Conservation (phyloP, 169 alveolate genomes). For the Eimeria tenella region DNA sequence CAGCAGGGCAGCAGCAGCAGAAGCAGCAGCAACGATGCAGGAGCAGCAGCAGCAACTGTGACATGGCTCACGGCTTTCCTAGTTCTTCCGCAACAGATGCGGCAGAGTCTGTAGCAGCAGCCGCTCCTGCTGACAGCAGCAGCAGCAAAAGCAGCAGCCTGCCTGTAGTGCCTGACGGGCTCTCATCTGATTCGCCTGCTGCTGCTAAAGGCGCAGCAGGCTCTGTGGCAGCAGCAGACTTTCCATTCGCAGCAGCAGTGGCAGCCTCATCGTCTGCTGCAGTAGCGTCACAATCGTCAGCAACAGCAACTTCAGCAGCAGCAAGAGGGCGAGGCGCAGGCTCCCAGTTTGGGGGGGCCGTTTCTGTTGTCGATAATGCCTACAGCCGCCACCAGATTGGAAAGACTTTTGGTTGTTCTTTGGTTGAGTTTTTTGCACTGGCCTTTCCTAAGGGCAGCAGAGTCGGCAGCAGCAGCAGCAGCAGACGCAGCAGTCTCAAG, state of each 20-base stretch:
- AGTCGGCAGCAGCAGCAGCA: slow-evolving; percentile 53
- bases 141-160: not conserved
- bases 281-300: not conserved
- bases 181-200: slow-evolving; percentile 48
- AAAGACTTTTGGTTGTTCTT: slow-evolving; percentile 82
- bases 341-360: slow-evolving; percentile 88
- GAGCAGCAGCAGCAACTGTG: not conserved
- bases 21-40: not conserved
- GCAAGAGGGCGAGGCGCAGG: slow-evolving; percentile 16
- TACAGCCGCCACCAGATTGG: slow-evolving; percentile 89
- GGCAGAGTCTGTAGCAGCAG: not conserved
- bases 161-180: slow-evolving; percentile 28
- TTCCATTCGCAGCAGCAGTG: not conserved
- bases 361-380: not conserved
- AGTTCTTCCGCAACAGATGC: slow-evolving; percentile 2
- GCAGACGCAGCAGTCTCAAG: slow-evolving; percentile 18
- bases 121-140: not conserved
- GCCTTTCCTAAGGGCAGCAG: slow-evolving; percentile 76
- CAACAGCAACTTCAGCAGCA: slow-evolving; percentile 28
- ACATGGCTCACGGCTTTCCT: not conserved
- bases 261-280: not conserved
- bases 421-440: slow-evolving; percentile 82
- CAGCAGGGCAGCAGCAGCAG: slow-evolving; percentile 5
- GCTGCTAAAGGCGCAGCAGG: not conserved
- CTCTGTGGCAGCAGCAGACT: not conserved